Conservation (phyloP, 345 rosid species). For the Acer campestre region DNA sequence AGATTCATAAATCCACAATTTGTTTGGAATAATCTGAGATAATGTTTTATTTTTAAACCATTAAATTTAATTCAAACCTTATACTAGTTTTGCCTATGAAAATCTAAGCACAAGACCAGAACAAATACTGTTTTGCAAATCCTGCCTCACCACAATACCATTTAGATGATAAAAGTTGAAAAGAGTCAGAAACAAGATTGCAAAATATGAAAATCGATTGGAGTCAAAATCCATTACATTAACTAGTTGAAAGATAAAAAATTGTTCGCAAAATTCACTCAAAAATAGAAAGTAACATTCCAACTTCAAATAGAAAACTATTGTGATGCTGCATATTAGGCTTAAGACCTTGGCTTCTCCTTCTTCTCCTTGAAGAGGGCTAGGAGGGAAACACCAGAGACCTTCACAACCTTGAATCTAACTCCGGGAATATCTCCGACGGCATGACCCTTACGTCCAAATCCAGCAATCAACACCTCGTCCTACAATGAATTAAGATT, state of each 20-base stretch:
- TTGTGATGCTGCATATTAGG: neutral
- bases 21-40: no score
- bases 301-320: constrained; percentile 5
- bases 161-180: no score
- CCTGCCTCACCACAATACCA: no score
- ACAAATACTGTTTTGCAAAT: no score
- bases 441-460: constrained; percentile 83
- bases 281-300: constrained; percentile 13
- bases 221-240: constrained; percentile 7
- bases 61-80: no score
- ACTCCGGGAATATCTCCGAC: constrained; percentile 93
- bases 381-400: constrained; percentile 77
- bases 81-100: no score
- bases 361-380: constrained; percentile 85
- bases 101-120: no score
- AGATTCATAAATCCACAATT: no score
- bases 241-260: constrained; percentile 1
- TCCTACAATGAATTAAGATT: constrained; percentile 38
- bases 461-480: constrained; percentile 80
- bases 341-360: constrained; percentile 83
- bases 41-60: no score
- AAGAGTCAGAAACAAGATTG: no score
- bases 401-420: constrained; percentile 87
- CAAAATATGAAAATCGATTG: neutral
- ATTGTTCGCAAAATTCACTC: constrained; percentile 23